These are phyloP conservation scores for Sambucus nigra DNA, from an alignment of 129 eudicot species.

Conservation along the genomic window DNA sequence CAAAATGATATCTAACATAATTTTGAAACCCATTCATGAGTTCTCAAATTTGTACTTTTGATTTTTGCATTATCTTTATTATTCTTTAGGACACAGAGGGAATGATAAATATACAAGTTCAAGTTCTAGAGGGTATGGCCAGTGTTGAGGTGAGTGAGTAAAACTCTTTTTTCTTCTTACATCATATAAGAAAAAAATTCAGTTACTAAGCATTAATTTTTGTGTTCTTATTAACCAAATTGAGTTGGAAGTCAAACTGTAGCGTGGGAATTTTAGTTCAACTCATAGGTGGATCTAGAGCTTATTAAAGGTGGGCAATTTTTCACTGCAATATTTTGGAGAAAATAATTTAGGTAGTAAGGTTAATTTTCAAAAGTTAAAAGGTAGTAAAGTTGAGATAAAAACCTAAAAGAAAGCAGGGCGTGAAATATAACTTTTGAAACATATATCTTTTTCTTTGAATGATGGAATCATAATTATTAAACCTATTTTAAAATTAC, in stretches of 20 bases:
- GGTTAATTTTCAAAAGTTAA: no score
- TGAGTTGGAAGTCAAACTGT: no score
- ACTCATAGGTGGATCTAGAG: no score
- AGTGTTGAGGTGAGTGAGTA: constrained; percentile 56
- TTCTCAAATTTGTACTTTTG: background rate
- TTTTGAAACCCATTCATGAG: background rate
- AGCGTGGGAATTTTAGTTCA: no score
- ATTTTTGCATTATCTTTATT: background rate
- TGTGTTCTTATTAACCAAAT: background rate
- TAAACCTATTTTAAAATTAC: constrained; percentile 1
- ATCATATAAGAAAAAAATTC: background rate
- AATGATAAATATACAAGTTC: constrained; percentile 48
- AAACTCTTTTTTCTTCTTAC: constrained; percentile 1
- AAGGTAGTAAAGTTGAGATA: no score
- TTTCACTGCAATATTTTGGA: no score
- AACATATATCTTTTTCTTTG: no score
- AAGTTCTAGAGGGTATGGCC: constrained; percentile 82
- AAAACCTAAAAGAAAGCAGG: no score
- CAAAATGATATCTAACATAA: background rate
- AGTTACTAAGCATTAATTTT: background rate
- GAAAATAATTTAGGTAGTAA: no score
- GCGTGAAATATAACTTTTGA: no score
- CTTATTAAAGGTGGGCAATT: no score
- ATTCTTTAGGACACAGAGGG: constrained; percentile 61
- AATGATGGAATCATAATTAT: no score